Percentiles rank a stretch among this genome's conserved stretches.
These are phyloP conservation scores for Syzygium grande DNA, from an alignment of 345 rosid species.

Conservation along the genomic window DNA sequence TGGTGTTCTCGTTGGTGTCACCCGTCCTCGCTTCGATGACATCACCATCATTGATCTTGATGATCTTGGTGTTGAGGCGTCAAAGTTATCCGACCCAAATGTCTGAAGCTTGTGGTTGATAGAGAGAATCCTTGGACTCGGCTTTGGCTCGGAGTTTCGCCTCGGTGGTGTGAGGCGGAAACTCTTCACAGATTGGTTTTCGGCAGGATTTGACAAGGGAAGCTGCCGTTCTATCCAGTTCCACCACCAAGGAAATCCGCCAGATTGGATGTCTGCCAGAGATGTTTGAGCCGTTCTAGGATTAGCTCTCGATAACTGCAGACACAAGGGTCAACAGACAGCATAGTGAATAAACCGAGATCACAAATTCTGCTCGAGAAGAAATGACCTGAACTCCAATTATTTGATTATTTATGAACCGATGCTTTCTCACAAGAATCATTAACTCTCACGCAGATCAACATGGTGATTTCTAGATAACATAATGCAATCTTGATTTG, in stretches of 20 bases:
- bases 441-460: background rate
- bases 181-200: slow-evolving; percentile 29
- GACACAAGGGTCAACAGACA: background rate
- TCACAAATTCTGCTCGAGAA: background rate
- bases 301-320: slow-evolving; percentile 53
- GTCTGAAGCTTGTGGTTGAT: slow-evolving; percentile 33
- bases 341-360: background rate
- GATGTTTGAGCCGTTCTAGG: slow-evolving; percentile 39
- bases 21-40: slow-evolving; percentile 32
- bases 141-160: slow-evolving; percentile 36
- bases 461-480: background rate
- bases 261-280: slow-evolving; percentile 35
- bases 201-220: slow-evolving; percentile 34
- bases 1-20: slow-evolving; percentile 37
- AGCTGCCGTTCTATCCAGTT: slow-evolving; percentile 75
- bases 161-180: slow-evolving; percentile 51
- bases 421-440: background rate
- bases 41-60: slow-evolving; percentile 46
- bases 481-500: background rate
- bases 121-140: slow-evolving; percentile 40
- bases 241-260: slow-evolving; percentile 94
- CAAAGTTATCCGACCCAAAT: slow-evolving; percentile 40
- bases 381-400: background rate
- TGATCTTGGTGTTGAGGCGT: slow-evolving; percentile 69
- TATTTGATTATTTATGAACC: background rate